These are phyloP conservation scores for Plasmodium billcollinsi DNA, from an alignment of 169 alveolate genomes.

Conservation along the genomic window DNA sequence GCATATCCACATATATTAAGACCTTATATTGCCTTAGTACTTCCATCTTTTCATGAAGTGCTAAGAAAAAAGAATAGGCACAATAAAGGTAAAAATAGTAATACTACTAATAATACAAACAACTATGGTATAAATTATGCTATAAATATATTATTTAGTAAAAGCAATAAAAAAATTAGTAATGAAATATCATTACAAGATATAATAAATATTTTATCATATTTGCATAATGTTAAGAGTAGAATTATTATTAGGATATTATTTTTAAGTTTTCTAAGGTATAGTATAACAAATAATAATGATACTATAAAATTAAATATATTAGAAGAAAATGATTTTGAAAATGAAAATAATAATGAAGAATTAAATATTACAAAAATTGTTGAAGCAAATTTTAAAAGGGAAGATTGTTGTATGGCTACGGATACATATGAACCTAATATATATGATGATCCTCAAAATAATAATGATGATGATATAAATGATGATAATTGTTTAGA, in stretches of 20 bases:
- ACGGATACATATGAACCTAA: not conserved
- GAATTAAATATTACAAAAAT: not conserved
- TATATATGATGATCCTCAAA: not conserved
- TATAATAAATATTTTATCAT: conserved; percentile 63
- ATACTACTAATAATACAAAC: not conserved
- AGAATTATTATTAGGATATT: conserved; percentile 32
- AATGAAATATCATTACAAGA: conserved; percentile 73
- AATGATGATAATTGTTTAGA: conserved; percentile 1
- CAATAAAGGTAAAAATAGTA: not conserved
- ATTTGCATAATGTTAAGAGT: conserved; percentile 25
- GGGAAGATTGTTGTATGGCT: not conserved
- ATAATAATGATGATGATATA: not conserved
- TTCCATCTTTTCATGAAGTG: conserved; percentile 68
- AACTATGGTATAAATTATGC: conserved; percentile 66
- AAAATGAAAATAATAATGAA: not conserved
- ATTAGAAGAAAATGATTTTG: not conserved
- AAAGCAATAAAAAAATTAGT: conserved; percentile 35
- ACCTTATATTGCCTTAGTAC: conserved; percentile 66
- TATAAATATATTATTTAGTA: conserved; percentile 45
- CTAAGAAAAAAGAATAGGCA: conserved; percentile 22
- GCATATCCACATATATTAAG: conserved; percentile 66
- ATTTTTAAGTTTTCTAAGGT: conserved; percentile 52
- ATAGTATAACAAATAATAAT: conserved; percentile 25
- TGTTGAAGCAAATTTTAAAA: conserved; percentile 1
- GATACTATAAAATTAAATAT: not conserved